A percentile compares a stretch with the other conserved stretches of the same genome.
Evolutionary conservation across 2,329 filamentous ascomycete genomes (phyloP).

Genomic region (Waltergamsia citrina): DNA sequence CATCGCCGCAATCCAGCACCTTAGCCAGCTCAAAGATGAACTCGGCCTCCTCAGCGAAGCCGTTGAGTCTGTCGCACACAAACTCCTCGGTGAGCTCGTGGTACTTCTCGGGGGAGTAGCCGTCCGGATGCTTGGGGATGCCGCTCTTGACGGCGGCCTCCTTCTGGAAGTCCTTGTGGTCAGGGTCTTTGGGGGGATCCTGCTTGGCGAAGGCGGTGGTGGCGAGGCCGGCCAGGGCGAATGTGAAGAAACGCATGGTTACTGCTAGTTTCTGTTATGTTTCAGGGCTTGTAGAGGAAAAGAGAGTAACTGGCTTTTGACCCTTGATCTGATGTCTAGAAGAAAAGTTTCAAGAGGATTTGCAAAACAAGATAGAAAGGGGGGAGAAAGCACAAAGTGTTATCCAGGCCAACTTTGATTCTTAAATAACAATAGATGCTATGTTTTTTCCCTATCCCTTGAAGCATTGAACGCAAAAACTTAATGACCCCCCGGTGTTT

Average conservation of each 20-base stretch:
- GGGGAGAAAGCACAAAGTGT: no score
- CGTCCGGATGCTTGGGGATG: constrained; percentile 1
- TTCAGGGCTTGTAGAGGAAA: no score
- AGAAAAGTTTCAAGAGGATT: no score
- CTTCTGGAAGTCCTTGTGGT: constrained; percentile 5
- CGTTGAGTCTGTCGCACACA: constrained; percentile 13
- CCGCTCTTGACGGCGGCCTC: constrained; percentile 4
- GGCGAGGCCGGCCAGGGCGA: constrained; percentile 12
- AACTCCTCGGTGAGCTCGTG: constrained; percentile 11
- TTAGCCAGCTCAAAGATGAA: constrained; percentile 11
- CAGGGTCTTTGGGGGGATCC: constrained; percentile 1
- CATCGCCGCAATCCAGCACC: constrained; percentile 9
- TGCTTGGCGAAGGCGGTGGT: constrained; percentile 8
- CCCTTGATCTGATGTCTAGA: no score
- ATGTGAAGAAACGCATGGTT: neutral
- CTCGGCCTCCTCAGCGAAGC: constrained; percentile 13
- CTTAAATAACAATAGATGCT: no score
- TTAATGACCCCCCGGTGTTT: no score
- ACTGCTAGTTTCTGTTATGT: no score
- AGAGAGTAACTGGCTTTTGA: no score
- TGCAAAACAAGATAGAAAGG: no score
- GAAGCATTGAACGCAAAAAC: no score
- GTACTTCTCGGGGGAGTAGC: constrained; percentile 8
- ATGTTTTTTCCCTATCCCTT: no score
- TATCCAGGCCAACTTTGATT: no score